Conservation (phyloP, 208 protist species). For the Porcisia hertigi region DNA sequence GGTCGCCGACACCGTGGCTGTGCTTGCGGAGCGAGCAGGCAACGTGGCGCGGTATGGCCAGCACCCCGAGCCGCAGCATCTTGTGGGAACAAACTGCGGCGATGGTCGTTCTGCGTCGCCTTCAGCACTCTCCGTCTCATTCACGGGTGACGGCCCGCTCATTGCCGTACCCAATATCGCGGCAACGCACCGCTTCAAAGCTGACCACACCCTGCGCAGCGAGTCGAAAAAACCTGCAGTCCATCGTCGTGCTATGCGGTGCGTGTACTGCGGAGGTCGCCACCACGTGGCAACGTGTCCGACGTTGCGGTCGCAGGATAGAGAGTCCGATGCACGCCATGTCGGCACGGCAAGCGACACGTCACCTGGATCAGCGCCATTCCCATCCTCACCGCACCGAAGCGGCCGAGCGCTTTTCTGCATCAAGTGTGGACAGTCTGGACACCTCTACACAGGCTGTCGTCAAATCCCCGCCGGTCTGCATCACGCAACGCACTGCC, state of each 20-base stretch:
- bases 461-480: conserved; percentile 36
- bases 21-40: conserved; percentile 11
- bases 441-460: conserved; percentile 58
- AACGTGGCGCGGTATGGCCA: neutral
- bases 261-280: conserved; percentile 77
- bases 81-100: neutral
- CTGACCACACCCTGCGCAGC: conserved; percentile 35
- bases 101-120: neutral
- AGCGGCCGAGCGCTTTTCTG: conserved; percentile 45
- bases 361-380: neutral
- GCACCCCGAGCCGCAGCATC: neutral
- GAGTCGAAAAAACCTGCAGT: conserved; percentile 56
- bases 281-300: conserved; percentile 83
- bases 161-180: conserved; percentile 60
- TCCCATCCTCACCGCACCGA: neutral
- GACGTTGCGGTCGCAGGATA: conserved; percentile 27
- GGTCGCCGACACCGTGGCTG: conserved; percentile 25
- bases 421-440: conserved; percentile 60
- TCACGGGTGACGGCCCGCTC: neutral
- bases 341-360: neutral
- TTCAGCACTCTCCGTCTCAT: neutral
- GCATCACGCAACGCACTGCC: conserved; percentile 54
- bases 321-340: neutral
- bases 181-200: conserved; percentile 46
- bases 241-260: conserved; percentile 64